phyloP scores from a whole-genome alignment of 1,139 yeast species.

The Candida freyschussii region DNA sequence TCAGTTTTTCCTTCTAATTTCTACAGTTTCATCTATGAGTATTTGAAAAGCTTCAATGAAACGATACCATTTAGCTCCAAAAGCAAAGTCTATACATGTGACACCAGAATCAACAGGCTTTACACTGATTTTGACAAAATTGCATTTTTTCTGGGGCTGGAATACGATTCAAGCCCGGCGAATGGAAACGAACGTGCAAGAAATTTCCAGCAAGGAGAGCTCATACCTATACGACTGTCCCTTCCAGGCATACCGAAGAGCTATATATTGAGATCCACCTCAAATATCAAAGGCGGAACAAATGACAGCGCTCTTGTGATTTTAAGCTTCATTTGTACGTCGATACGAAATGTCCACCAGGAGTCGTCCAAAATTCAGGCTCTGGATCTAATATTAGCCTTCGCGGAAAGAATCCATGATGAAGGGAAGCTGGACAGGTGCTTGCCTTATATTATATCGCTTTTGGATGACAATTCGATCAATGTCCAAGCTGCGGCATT shows the following conservation, averaged over 20 bases:
- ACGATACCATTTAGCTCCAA: conserved; percentile 26
- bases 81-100: conserved; percentile 43
- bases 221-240: conserved; percentile 42
- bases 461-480: conserved; percentile 48
- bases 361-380: conserved; percentile 65
- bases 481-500: conserved; percentile 60
- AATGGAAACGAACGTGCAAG: conserved; percentile 5
- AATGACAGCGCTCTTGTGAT: conserved; percentile 59
- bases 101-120: conserved; percentile 53
- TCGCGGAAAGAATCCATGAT: conserved; percentile 74
- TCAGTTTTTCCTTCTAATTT: conserved; percentile 67
- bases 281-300: conserved; percentile 23
- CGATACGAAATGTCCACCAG: conserved; percentile 58
- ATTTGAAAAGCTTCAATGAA: conserved; percentile 45
- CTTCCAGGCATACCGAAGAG: conserved; percentile 42
- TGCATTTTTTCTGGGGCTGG: conserved; percentile 42
- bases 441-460: conserved; percentile 66
- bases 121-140: conserved; percentile 54
- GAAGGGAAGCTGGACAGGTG: conserved; percentile 83
- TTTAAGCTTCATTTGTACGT: conserved; percentile 58
- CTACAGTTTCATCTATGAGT: conserved; percentile 64
- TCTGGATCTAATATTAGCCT: conserved; percentile 68
- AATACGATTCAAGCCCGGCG: conserved; percentile 25
- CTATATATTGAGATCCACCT: conserved; percentile 40
- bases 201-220: conserved; percentile 7